phyloP scores from a whole-genome alignment of 176 grass and related monocot genomes.

The Oryza meridionalis region DNA sequence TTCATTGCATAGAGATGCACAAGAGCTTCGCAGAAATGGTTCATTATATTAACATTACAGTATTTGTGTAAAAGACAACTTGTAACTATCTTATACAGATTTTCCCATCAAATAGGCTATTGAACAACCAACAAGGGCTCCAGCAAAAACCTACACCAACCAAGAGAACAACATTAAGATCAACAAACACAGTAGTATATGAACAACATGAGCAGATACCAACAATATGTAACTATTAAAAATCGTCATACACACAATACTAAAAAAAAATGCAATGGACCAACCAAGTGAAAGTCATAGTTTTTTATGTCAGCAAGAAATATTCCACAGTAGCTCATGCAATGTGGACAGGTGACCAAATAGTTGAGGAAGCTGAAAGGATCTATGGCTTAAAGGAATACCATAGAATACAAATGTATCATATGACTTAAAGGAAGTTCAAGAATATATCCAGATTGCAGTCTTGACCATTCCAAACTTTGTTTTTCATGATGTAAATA shows the following conservation, averaged over 20 bases:
- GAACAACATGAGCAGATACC: not conserved
- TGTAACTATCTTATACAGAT: slow-evolving; percentile 56
- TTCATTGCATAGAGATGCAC: not conserved
- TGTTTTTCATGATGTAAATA: not conserved
- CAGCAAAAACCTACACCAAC: slow-evolving; percentile 65
- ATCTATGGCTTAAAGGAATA: not conserved
- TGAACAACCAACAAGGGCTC: slow-evolving; percentile 77
- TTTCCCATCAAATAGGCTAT: slow-evolving; percentile 65
- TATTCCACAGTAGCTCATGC: not conserved
- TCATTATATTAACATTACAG: slow-evolving; percentile 15
- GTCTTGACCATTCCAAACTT: not conserved
- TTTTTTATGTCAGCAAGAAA: not conserved
- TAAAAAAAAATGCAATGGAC: slow-evolving; percentile 1
- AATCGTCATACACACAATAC: not conserved
- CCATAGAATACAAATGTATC: not conserved
- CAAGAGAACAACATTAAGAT: slow-evolving; percentile 10
- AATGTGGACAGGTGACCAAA: not conserved
- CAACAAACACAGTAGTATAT: not conserved
- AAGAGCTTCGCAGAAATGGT: slow-evolving; percentile 8
- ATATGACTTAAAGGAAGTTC: not conserved
- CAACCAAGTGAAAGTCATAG: not conserved
- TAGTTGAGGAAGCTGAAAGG: not conserved
- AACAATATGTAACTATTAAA: not conserved
- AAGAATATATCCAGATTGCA: not conserved
- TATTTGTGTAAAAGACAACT: slow-evolving; percentile 37